phyloP scores from a whole-genome alignment of 345 rosid species.

The Aquilaria malaccensis region DNA sequence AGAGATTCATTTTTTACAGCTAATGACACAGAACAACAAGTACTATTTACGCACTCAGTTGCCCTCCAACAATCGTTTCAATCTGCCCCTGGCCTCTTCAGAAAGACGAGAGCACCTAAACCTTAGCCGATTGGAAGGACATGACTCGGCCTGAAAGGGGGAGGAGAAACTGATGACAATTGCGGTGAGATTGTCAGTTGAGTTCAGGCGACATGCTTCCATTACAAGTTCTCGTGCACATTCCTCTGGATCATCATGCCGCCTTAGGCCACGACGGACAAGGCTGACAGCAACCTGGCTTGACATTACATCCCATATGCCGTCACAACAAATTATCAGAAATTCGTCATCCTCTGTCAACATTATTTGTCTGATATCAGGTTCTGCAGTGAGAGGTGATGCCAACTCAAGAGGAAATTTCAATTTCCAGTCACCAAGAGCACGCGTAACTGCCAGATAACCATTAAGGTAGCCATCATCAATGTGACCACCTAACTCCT shows the following conservation, averaged over 20 bases:
- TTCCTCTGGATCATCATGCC: conserved; percentile 47
- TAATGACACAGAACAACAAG: conserved; percentile 10
- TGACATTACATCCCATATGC: conserved; percentile 81
- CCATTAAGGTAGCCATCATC: conserved; percentile 53
- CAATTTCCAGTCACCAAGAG: conserved; percentile 88
- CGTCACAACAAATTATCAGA: conserved; percentile 79
- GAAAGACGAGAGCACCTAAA: conserved; percentile 32
- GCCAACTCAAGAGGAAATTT: conserved; percentile 53
- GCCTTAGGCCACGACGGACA: conserved; percentile 52
- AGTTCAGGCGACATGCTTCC: conserved; percentile 47
- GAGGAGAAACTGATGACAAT: conserved; percentile 43
- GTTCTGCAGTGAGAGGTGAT: conserved; percentile 76
- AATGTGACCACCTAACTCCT: conserved; percentile 43
- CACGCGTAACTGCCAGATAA: conserved; percentile 58
- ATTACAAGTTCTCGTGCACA: conserved; percentile 50
- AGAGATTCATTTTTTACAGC: no score
- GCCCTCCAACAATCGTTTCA: conserved; percentile 50
- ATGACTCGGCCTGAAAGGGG: conserved; percentile 18
- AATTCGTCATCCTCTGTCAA: conserved; percentile 85
- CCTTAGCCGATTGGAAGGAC: conserved; percentile 39
- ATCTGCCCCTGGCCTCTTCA: conserved; percentile 43
- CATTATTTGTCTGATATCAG: conserved; percentile 45
- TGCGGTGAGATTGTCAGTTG: conserved; percentile 50
- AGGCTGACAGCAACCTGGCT: conserved; percentile 73
- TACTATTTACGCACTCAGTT: conserved; percentile 37